A percentile compares a stretch with the other conserved stretches of the same genome.
phyloP scores from a whole-genome alignment of 805 yeast genomes.

The Diddensiella santjacobensis region DNA sequence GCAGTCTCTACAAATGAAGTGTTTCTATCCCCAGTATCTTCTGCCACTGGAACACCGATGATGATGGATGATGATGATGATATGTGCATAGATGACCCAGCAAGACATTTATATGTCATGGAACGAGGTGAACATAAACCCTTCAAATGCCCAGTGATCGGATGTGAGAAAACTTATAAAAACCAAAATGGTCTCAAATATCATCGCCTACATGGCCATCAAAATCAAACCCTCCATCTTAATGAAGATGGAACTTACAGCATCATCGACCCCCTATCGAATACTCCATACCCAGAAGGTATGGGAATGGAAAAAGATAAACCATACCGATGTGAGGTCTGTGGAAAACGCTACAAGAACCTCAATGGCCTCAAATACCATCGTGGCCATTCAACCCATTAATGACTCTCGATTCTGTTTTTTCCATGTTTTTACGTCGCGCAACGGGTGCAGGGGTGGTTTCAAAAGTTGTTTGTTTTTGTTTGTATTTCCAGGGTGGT shows the following conservation, averaged over 20 bases:
- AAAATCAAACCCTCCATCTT: constrained; percentile 84
- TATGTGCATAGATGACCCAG: constrained; percentile 94
- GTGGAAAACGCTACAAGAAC: constrained; percentile 96
- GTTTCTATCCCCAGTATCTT: constrained; percentile 47
- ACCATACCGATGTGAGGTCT: constrained; percentile 96
- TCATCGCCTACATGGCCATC: constrained; percentile 95
- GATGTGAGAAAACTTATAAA: constrained; percentile 95
- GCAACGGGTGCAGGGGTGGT: too few species aligned
- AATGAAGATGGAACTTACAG: constrained; percentile 92
- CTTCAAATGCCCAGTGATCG: constrained; percentile 95
- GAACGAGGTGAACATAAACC: constrained; percentile 93
- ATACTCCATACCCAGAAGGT: constrained; percentile 88
- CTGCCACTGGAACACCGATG: constrained; percentile 32
- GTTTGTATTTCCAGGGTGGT: too few species aligned
- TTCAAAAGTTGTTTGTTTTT: too few species aligned
- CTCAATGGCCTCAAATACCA: constrained; percentile 95
- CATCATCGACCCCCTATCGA: constrained; percentile 77
- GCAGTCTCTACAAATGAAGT: constrained; percentile 93
- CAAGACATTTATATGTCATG: constrained; percentile 86
- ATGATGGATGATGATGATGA: constrained; percentile 51
- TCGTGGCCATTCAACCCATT: constrained; percentile 97
- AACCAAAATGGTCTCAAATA: constrained; percentile 96
- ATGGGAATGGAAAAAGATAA: constrained; percentile 95
- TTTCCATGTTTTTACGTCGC: too few species aligned
- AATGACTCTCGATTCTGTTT: too few species aligned